A percentile compares a stretch with the other conserved stretches of the same genome.
phyloP scores from a whole-genome alignment of 768 basidiomycete species.

The Naganishia friedmannii region DNA sequence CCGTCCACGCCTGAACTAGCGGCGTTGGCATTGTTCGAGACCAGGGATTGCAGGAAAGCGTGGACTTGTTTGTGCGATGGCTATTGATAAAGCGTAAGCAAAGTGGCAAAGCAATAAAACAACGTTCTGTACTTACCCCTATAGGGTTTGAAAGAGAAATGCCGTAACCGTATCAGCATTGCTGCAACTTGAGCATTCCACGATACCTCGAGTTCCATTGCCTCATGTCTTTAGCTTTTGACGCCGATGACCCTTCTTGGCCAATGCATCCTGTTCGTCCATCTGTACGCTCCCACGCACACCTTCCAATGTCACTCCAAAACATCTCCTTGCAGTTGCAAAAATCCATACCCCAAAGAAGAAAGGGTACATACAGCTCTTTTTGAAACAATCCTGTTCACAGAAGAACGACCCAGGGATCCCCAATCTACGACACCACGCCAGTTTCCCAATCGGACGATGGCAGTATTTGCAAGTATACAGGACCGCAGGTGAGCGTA shows the following conservation, averaged over 20 bases:
- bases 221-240: background rate
- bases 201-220: background rate
- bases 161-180: slow-evolving; percentile 38
- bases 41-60: slow-evolving; percentile 42
- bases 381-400: slow-evolving; percentile 93
- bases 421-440: slow-evolving; percentile 45
- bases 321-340: background rate
- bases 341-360: background rate
- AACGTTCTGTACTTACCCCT: slow-evolving; percentile 38
- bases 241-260: too few relatives aligned
- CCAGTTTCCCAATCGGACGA: slow-evolving; percentile 25
- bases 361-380: slow-evolving; percentile 66
- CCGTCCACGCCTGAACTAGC: slow-evolving; percentile 58
- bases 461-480: background rate
- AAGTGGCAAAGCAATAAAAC: background rate
- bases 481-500: slow-evolving; percentile 3
- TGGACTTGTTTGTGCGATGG: slow-evolving; percentile 48
- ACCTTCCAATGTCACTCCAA: too few relatives aligned
- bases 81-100: slow-evolving; percentile 23
- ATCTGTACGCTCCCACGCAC: background rate
- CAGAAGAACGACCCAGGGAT: slow-evolving; percentile 65
- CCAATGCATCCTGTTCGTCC: background rate
- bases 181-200: background rate
- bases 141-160: slow-evolving; percentile 24
- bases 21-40: slow-evolving; percentile 24